Evolutionary conservation across 2,329 filamentous ascomycete genomes (phyloP).

Genomic region (Fusarium albosuccineum): DNA sequence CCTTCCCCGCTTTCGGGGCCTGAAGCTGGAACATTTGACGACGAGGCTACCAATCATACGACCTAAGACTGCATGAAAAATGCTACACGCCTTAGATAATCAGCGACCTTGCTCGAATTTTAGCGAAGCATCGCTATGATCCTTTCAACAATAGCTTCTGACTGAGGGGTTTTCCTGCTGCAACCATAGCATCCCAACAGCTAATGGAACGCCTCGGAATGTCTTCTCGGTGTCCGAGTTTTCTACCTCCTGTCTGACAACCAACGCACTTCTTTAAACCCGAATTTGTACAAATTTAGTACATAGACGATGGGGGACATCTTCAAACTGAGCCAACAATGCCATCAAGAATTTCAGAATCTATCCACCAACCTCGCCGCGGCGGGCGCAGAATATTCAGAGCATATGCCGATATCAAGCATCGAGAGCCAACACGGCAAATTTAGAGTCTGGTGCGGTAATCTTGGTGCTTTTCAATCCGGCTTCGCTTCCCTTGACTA

Average conservation of each 20-base stretch:
- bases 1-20: too few relatives aligned
- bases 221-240: too few relatives aligned
- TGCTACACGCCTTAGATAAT: neutral
- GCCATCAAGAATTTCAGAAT: neutral
- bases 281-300: neutral
- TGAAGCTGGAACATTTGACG: too few relatives aligned
- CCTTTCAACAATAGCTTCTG: neutral
- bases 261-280: neutral
- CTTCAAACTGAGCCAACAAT: neutral
- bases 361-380: neutral
- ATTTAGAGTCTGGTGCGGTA: neutral
- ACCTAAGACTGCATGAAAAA: neutral
- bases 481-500: neutral
- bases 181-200: too few relatives aligned
- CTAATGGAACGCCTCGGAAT: too few relatives aligned
- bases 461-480: neutral
- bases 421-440: neutral
- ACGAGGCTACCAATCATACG: neutral
- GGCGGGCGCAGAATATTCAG: neutral
- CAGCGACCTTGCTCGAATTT: neutral
- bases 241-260: neutral
- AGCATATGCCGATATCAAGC: neutral
- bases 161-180: neutral
- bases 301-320: neutral
- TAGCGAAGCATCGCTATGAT: neutral